Base-by-base conservation (phyloP, 2,329 filamentous ascomycete species). In the Aspergillus texensis region DNA sequence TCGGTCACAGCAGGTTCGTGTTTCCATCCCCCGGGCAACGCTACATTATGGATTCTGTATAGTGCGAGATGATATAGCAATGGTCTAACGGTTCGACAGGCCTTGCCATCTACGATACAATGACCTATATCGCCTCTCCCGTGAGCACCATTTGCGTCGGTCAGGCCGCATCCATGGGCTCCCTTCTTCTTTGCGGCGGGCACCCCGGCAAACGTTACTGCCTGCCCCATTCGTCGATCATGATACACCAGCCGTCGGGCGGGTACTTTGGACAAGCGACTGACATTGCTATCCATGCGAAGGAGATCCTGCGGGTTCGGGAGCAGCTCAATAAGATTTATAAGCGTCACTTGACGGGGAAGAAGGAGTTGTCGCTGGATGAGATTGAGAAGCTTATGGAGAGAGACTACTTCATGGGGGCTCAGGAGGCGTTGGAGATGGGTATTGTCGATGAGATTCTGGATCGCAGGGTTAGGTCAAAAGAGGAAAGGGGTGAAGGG, bases 361-460 rank as follows among this genome's bases (percentile, higher is more conserved):
- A 78, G 72, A 90, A 88, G 77, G 84, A 88, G 57, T 89, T 93
- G 76, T 89, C 84, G 39, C 74, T 96, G 41, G 89, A 93, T 56
- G 91, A 96, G 74, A 91, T 99, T 73, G 94, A 95, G 78, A 92
- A 90, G 76, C 86, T 97, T 77, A 98, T 99, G 94, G 95, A 99
- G 82, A 84, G 95, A 62, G 95, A 99, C 78, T 95, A 95, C 74
- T 98, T 97, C 72, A 86, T 99, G 85, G 91, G 90, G 61, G 93
- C 94, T 0, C 83, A 92, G 53, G 94, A 99, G 81, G 95, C 95
- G 10, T 83, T 93, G 72, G 92, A 96, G 57, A 86, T 96, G 78
- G 95, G 95, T 0, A 92, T 99, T 70, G 89, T 99, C 65, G 95
- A 99, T 77, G 89, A 94, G 80, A 94, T 99, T 65, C 75, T 99